Evolutionary conservation across 306 rosid species (phyloP).

Genomic region (Hippophae gyantsensis): DNA sequence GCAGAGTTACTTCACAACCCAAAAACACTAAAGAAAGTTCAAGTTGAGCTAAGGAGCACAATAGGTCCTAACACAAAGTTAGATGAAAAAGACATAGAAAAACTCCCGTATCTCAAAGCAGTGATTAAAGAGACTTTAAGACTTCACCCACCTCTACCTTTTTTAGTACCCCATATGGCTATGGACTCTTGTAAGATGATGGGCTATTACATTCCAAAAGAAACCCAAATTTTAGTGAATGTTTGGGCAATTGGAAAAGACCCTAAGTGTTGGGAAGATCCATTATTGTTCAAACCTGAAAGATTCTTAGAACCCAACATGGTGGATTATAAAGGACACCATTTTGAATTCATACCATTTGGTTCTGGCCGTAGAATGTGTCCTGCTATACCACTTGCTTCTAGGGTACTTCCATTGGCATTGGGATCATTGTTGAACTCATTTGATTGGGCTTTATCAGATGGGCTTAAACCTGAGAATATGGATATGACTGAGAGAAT

Average conservation of each 20-base stretch:
- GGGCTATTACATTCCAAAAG: conserved; percentile 57
- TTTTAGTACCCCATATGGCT: conserved; percentile 87
- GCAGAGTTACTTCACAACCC: conserved; percentile 77
- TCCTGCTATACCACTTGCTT: conserved; percentile 71
- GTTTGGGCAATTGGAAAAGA: conserved; percentile 95
- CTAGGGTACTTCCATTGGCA: conserved; percentile 70
- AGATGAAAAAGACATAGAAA: conserved; percentile 55
- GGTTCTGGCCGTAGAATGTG: conserved; percentile 87
- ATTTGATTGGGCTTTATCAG: conserved; percentile 66
- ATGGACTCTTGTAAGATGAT: conserved; percentile 43
- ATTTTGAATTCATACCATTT: conserved; percentile 71
- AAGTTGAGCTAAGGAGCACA: conserved; percentile 48
- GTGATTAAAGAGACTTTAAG: conserved; percentile 78
- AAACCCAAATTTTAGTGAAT: conserved; percentile 65
- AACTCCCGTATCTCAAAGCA: conserved; percentile 63
- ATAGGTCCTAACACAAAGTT: conserved; percentile 29
- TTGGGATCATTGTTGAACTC: conserved; percentile 52
- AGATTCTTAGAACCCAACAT: conserved; percentile 43
- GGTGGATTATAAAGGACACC: conserved; percentile 57
- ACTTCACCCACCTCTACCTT: conserved; percentile 93
- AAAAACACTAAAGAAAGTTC: conserved; percentile 40
- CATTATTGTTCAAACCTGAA: conserved; percentile 59
- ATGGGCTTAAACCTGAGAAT: conserved; percentile 41
- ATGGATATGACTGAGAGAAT: conserved; percentile 81
- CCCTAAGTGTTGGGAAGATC: conserved; percentile 58